These are phyloP conservation scores for Lasiodiplodia citricola DNA, from an alignment of 2,329 filamentous ascomycete genomes.

Conservation along the genomic window DNA sequence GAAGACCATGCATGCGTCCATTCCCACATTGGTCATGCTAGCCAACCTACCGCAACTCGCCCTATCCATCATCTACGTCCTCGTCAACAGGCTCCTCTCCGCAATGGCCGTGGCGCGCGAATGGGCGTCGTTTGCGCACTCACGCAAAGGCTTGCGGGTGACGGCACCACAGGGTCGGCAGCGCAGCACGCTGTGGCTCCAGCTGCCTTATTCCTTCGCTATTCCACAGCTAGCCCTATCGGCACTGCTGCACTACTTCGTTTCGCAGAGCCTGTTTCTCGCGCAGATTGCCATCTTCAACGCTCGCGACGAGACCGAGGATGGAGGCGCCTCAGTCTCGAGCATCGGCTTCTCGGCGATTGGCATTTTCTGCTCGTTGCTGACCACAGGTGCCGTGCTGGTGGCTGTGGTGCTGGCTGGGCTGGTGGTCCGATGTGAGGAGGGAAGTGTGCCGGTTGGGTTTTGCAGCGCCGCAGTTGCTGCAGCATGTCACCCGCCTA, in stretches of 20 bases:
- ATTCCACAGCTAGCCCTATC: constrained; percentile 43
- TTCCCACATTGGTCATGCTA: constrained; percentile 37
- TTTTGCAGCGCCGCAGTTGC: too few relatives aligned
- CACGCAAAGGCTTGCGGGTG: constrained; percentile 45
- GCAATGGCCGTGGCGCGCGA: constrained; percentile 47
- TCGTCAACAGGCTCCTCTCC: constrained; percentile 53
- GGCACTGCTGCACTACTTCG: constrained; percentile 48
- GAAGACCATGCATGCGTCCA: too few relatives aligned
- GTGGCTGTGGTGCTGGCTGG: too few relatives aligned
- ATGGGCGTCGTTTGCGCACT: constrained; percentile 48
- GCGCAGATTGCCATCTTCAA: too few relatives aligned
- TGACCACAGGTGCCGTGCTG: too few relatives aligned
- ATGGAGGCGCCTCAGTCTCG: too few relatives aligned
- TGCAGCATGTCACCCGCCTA: too few relatives aligned
- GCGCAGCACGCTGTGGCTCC: constrained; percentile 48
- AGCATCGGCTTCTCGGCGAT: too few relatives aligned
- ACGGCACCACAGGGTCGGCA: constrained; percentile 43
- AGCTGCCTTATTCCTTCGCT: constrained; percentile 45
- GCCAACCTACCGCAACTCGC: constrained; percentile 56
- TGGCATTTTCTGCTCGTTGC: too few relatives aligned
- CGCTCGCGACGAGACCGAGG: too few relatives aligned
- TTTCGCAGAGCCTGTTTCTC: constrained; percentile 39
- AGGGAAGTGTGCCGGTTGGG: too few relatives aligned
- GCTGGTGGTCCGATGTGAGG: too few relatives aligned
- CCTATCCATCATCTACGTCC: constrained; percentile 53